phyloP scores from a whole-genome alignment of 345 rosid species.

The Brassica juncea region DNA sequence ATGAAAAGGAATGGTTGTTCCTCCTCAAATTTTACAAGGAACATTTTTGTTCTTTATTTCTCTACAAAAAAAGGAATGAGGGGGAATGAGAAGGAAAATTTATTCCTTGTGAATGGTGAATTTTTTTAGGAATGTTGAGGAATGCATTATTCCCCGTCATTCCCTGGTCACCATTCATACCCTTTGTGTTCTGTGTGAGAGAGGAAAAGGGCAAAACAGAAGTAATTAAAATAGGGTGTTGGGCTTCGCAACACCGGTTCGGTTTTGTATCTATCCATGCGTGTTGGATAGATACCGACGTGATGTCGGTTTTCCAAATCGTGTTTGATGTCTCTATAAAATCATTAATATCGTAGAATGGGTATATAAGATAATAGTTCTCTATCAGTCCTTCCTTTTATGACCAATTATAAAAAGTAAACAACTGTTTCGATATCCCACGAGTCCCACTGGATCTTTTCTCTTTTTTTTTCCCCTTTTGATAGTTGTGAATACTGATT shows the following conservation, averaged over 20 bases:
- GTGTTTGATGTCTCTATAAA: background rate
- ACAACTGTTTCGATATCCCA: background rate
- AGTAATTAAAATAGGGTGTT: background rate
- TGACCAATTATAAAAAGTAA: background rate
- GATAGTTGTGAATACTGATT: background rate
- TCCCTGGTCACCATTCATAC: too few species aligned
- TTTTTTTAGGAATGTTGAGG: too few species aligned
- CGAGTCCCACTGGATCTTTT: background rate
- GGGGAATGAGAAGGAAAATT: too few species aligned
- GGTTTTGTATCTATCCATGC: conserved; percentile 24
- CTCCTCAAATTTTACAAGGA: too few species aligned
- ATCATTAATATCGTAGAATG: background rate
- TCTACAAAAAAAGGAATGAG: too few species aligned
- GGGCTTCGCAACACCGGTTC: conserved; percentile 16
- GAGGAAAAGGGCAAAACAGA: background rate
- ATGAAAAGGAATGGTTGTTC: too few species aligned
- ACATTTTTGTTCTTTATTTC: too few species aligned
- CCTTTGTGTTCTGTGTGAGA: background rate
- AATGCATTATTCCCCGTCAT: too few species aligned
- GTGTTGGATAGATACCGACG: conserved; percentile 12
- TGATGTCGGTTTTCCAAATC: conserved; percentile 7
- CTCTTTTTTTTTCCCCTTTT: background rate
- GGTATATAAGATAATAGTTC: background rate
- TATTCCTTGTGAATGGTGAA: too few species aligned
- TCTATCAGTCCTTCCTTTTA: background rate